Base-by-base conservation (phyloP, 352 stramenopile species). In the Globisporangium megalacanthum region DNA sequence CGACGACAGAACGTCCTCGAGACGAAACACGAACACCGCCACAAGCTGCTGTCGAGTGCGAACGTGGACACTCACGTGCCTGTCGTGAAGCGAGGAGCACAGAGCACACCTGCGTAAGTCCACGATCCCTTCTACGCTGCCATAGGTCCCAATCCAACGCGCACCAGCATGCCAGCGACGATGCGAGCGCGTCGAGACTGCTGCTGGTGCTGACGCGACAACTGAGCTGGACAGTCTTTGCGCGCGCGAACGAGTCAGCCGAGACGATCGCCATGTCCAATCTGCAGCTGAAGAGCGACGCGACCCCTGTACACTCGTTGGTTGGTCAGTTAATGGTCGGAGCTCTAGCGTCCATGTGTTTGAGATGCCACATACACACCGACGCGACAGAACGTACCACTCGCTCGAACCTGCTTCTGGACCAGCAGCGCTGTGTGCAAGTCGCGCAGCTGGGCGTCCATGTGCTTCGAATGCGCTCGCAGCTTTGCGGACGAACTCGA, bases 371-470 rank as follows among this genome's bases (percentile, higher is more conserved):
- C 6, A 41, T 14, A 25, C 25, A 25, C 25, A 54, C 15, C 9
- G 44, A 29, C 31, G 41, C 13, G 54, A 0, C 10, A 47, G 17
- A n/a, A 58, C 52, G 42, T 20, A 66, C 60, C 61, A 3, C 49
- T 54, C 1, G 47, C n/a, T 10, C 60, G 20, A 9, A 66, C 48
- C 29, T 64, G 49, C 14, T 57, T 66, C 9, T 79, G 63, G 14
- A 88, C 60, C 50, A 79, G 60, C 13, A 86, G 66, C 15, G 69
- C 73, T 8, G 79, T 69, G 55, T 86, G 60, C 10, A 85, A 49
- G 2, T 54, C 65, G 31, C 65, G 64, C 3, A 90, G 61, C 13
- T 81, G 62, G 13, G 44, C 11, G 29, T 83, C 73, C 37, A 81
- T 59, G 33, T 69, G 57, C 39, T 68, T 56, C 17, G 77, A 88